Evolutionary conservation across 768 basidiomycete genomes (phyloP).

Genomic region (Neoboletus magnificus): DNA sequence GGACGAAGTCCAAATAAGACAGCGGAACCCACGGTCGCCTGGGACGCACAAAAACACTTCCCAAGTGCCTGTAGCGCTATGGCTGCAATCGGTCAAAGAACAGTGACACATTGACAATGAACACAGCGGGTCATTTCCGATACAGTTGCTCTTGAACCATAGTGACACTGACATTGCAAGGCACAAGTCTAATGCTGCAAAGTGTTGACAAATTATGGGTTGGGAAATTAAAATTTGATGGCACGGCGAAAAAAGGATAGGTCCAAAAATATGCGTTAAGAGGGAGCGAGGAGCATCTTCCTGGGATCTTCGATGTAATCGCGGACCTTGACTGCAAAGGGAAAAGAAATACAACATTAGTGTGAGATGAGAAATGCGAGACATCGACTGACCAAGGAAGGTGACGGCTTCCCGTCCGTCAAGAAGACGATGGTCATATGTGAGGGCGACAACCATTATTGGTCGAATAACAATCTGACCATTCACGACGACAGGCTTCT

Average conservation of each 20-base stretch:
- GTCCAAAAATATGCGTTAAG: conserved; percentile 7
- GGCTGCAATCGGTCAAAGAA: background rate
- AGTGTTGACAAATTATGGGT: conserved; percentile 10
- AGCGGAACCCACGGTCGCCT: background rate
- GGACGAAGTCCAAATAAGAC: background rate
- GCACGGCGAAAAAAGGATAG: background rate
- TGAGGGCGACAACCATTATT: conserved; percentile 92
- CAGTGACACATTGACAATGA: background rate
- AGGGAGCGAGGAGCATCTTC: conserved; percentile 70
- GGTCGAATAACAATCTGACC: conserved; percentile 96
- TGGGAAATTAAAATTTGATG: conserved; percentile 2
- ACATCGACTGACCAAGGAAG: conserved; percentile 77
- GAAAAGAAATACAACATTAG: conserved; percentile 3
- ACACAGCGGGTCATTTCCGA: background rate
- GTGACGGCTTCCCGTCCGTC: conserved; percentile 96
- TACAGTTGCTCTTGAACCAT: background rate
- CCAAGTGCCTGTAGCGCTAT: background rate
- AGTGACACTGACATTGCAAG: background rate
- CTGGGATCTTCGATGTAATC: conserved; percentile 95
- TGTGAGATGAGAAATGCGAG: background rate
- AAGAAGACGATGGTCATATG: conserved; percentile 93
- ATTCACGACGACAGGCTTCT: conserved; percentile 83
- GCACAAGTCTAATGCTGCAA: conserved; percentile 4
- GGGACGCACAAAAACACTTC: background rate
- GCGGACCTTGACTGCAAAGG: conserved; percentile 71